Base-by-base conservation (phyloP, 192 early-diverging fungal genomes). In the Coemansia sp. region DNA sequence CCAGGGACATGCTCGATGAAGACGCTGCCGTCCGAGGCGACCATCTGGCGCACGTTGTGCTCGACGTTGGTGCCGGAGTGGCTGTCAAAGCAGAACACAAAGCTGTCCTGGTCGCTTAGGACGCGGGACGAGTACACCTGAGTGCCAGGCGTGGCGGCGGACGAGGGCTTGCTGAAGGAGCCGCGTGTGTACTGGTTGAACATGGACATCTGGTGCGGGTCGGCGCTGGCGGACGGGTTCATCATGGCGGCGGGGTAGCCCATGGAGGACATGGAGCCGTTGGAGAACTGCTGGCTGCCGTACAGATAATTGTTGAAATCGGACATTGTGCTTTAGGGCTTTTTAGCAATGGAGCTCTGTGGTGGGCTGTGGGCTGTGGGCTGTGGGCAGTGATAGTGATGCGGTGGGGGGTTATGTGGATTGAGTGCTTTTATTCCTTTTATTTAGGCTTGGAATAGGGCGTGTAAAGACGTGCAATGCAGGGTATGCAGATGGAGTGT, bases 241-340 rank as follows among this genome's bases (percentile, higher is more conserved):
- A 66, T 55, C 53, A 50, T 24, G 1, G 33, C 36, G 5, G 29
- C 28, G 22, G 55, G 26, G 36, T 64, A 55, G 3, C 40, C 62
- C 58, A 61, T 44, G 0, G 50, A 40, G 0, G 46, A 19, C 50
- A 58, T 60, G 4, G 46, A 30, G 26, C 23, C 29, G 36, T 46
- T 28, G 29, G 26, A 46, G 43, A 72, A 64, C 46, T 58, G 55
- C 42, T 29, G 34, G 28, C 22, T 34, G 25, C 50, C 60, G 24
- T 72, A 72, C 46, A 64, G 58, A 53, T 69, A 57, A 13, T 55
- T 52, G 44, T 47, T 47, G 29, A 72, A 72, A 6, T 44, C 48
- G 43, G 55, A 50, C 64, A 67, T 65, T 41, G 29, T 50, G 11
- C 6, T 33, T 19, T 34, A 23, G 10, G 26, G 5, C 17, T 32